Evolutionary conservation across 306 rosid genomes (phyloP).

Genomic region (Rosa lucieae): DNA sequence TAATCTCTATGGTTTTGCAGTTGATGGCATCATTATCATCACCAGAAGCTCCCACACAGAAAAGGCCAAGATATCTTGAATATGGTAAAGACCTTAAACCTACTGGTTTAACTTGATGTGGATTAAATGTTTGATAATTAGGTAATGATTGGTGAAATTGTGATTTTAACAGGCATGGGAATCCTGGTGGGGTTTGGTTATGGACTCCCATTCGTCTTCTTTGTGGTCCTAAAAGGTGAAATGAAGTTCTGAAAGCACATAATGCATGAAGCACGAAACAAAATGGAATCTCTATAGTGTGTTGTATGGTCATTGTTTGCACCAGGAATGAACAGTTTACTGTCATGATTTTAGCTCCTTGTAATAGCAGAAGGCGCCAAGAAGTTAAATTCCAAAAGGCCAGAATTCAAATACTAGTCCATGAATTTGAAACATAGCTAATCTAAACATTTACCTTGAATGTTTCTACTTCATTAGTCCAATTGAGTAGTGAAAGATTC

Average conservation of each 20-base stretch:
- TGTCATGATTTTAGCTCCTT: not conserved
- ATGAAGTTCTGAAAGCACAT: constrained; percentile 35
- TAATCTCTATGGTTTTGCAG: constrained; percentile 46
- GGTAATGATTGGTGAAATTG: not conserved
- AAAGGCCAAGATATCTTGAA: constrained; percentile 20
- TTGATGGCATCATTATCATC: constrained; percentile 24
- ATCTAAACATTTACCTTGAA: not conserved
- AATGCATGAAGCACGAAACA: constrained; percentile 1
- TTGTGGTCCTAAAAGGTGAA: constrained; percentile 46
- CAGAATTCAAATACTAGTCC: not conserved
- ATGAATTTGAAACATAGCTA: not conserved
- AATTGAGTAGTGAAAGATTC: too few species aligned
- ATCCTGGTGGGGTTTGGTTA: constrained; percentile 54
- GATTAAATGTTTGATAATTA: not conserved
- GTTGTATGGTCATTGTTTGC: not conserved
- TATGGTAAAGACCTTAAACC: constrained; percentile 26
- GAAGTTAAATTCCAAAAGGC: not conserved
- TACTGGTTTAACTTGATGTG: not conserved
- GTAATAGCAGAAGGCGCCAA: not conserved
- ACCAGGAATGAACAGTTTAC: not conserved
- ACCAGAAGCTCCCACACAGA: constrained; percentile 19
- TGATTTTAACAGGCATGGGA: constrained; percentile 45
- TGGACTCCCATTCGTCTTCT: constrained; percentile 54
- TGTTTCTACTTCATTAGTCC: not conserved
- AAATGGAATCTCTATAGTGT: constrained; percentile 4